Conservation (phyloP, 2,329 filamentous ascomycete genomes). For the Acarospora socialis region DNA sequence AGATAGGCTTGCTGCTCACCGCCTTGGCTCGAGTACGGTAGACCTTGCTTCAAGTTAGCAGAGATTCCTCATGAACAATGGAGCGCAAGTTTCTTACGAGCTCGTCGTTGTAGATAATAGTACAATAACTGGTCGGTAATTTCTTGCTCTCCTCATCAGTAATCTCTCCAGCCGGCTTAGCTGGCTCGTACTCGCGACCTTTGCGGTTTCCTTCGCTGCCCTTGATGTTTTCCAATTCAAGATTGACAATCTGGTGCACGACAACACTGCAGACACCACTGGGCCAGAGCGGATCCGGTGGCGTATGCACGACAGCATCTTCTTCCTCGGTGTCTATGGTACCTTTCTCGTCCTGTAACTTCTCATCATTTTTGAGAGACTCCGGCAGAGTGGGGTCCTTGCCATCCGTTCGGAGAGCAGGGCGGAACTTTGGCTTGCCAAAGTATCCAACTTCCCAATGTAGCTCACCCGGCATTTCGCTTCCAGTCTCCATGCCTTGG, state of each 20-base stretch:
- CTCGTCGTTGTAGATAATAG: slow-evolving; percentile 78
- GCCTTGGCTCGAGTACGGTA: slow-evolving; percentile 95
- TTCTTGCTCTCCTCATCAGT: slow-evolving; percentile 70
- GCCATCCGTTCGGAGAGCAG: slow-evolving; percentile 72
- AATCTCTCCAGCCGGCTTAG: slow-evolving; percentile 67
- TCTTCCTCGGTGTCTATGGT: slow-evolving; percentile 57
- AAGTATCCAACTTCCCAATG: slow-evolving; percentile 97
- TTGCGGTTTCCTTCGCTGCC: slow-evolving; percentile 70
- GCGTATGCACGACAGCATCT: slow-evolving; percentile 76
- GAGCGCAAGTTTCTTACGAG: slow-evolving; percentile 40
- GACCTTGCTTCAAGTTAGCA: slow-evolving; percentile 29
- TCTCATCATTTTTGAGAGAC: slow-evolving; percentile 55
- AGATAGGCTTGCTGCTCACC: slow-evolving; percentile 86
- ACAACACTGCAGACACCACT: slow-evolving; percentile 77
- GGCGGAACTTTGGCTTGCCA: slow-evolving; percentile 74
- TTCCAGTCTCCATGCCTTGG: slow-evolving; percentile 67
- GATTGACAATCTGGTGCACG: slow-evolving; percentile 86
- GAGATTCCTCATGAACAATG: not conserved
- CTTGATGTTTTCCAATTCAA: slow-evolving; percentile 83
- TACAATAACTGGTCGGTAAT: slow-evolving; percentile 86
- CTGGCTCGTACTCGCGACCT: slow-evolving; percentile 78
- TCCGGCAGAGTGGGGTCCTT: slow-evolving; percentile 65
- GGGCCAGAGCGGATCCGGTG: slow-evolving; percentile 91
- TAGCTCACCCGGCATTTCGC: slow-evolving; percentile 80
- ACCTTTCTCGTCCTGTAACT: slow-evolving; percentile 81